Conservation (phyloP, 441 rosid species). For the Codiaeum variegatum region DNA sequence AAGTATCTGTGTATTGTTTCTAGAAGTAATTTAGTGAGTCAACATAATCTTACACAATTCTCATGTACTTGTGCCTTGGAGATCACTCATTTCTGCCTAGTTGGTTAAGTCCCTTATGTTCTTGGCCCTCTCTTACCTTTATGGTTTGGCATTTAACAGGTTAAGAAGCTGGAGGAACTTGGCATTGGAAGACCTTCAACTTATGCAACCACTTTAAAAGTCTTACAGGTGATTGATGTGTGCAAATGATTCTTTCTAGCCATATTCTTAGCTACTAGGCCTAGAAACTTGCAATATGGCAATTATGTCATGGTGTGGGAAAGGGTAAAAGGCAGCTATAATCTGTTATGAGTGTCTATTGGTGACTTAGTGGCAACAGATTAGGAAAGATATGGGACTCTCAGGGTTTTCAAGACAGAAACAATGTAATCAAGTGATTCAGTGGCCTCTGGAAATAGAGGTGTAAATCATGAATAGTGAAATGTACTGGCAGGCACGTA, state of each 20-base stretch:
- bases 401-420: not conserved
- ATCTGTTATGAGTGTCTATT: not conserved
- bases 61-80: not conserved
- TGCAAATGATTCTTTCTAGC: not conserved
- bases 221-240: constrained; percentile 63
- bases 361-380: not conserved
- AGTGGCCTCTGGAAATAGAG: not conserved
- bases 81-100: not conserved
- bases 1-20: not conserved
- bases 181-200: constrained; percentile 99
- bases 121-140: not conserved
- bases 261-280: not conserved
- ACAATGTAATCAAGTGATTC: not conserved
- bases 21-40: not conserved
- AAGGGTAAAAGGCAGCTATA: not conserved
- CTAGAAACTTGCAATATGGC: not conserved
- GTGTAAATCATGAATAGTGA: not conserved
- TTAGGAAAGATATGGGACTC: not conserved
- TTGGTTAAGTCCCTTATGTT: not conserved
- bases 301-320: not conserved
- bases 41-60: not conserved
- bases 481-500: not conserved
- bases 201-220: constrained; percentile 84
- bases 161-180: constrained; percentile 95
- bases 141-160: constrained; percentile 43